Base-by-base conservation (phyloP, 345 rosid species). In the Sonneratia caseolaris region DNA sequence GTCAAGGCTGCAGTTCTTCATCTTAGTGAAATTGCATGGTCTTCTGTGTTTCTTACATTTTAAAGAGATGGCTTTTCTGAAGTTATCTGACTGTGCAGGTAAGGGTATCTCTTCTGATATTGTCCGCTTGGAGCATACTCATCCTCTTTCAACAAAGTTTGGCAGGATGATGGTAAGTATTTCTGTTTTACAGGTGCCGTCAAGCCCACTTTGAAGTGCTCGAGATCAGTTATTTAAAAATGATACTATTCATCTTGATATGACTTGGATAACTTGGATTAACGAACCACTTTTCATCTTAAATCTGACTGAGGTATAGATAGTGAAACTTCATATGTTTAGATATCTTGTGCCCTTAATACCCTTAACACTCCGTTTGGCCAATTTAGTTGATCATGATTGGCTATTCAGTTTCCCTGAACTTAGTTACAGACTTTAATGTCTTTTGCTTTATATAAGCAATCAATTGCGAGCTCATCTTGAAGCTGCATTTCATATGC, bases 161-260 rank as follows among this genome's bases (percentile, higher is more conserved):
- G 83, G 80, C 72, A 85, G 97, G 83, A 75, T 91, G 80, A 74
- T 91, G 96, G 98, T 93, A 85, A 49, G 75, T 24, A 24, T 47
- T 22, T 68, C 37, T 72, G n/a, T 51, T 27, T 70, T 70, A 19
- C 24, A 15, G 48, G 14, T 45, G 15, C 22, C 12, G 53, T 9
- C 35, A 45, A 40, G 45, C 45, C 45, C 10, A 9, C 45, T 42
- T 42, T 42, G 11, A 27, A 62, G 37, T 62, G 0, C 13, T 24
- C 27, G 27, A 1, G 7, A 32, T n/a, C 35, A n/a, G 35, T n/a
- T n/a, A 4, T n/a, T 22, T n/a, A 57, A 22, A 57, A n/a, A 57
- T 8, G 24, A 59, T 53, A 4, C 6, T 21, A 13, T 13, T 62
- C 1, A 62, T 62, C 64, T 62, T 62, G 38, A 62, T 27, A 27